Conservation (phyloP, 306 rosid genomes). For the Vachellia collinsii region DNA sequence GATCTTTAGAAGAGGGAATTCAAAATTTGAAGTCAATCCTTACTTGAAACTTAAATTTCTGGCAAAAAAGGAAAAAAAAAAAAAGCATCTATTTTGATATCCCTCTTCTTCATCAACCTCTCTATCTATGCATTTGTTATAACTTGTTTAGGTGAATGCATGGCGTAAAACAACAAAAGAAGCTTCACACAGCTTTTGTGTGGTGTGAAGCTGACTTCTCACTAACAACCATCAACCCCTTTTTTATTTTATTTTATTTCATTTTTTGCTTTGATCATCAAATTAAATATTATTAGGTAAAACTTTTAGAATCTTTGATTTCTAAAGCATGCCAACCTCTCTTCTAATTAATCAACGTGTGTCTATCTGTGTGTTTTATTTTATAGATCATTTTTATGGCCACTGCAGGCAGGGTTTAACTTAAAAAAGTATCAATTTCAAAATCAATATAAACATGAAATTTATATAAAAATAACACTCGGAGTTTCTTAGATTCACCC, state of each 20-base stretch:
- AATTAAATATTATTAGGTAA: slow-evolving; percentile 5
- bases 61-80: too few species aligned
- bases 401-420: background rate
- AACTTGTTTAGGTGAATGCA: background rate
- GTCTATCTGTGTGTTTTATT: background rate
- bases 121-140: too few species aligned
- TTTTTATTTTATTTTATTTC: background rate
- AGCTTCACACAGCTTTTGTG: slow-evolving; percentile 16
- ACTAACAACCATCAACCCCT: slow-evolving; percentile 16
- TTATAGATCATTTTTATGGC: too few species aligned
- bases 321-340: slow-evolving; percentile 23
- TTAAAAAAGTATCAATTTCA: background rate
- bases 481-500: background rate
- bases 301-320: background rate
- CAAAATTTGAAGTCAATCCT: too few species aligned
- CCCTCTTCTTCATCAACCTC: background rate
- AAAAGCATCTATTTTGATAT: too few species aligned
- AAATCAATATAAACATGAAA: background rate
- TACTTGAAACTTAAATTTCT: too few species aligned
- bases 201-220: slow-evolving; percentile 39
- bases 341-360: background rate
- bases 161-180: slow-evolving; percentile 33
- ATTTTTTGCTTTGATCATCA: background rate
- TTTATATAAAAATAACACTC: background rate
- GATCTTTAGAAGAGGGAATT: too few species aligned